Percentiles rank a stretch among this genome's conserved stretches.
These are phyloP conservation scores for Erigeron philadelphicus DNA, from an alignment of 140 eudicot species.

Conservation along the genomic window DNA sequence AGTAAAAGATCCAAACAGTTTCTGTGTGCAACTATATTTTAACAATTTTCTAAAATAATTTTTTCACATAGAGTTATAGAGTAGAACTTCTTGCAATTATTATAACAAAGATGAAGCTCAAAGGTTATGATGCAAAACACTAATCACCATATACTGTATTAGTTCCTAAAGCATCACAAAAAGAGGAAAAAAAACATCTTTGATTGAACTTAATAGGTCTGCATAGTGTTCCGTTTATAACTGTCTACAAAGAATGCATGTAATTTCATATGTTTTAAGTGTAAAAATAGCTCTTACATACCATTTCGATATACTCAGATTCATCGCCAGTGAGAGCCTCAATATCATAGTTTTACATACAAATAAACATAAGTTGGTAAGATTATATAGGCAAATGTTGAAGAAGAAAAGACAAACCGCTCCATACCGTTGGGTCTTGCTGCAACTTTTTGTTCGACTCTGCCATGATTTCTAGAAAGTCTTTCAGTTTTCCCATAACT, in stretches of 20 bases:
- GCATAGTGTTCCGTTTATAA: background rate
- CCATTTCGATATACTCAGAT: slow-evolving; percentile 78
- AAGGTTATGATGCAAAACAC: background rate
- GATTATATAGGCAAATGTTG: background rate
- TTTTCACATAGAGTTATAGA: background rate
- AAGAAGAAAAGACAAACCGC: background rate
- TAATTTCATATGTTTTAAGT: background rate
- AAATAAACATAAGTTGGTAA: background rate
- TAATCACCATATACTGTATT: slow-evolving; percentile 2
- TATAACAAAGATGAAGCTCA: background rate
- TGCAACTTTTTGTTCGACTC: slow-evolving; percentile 63
- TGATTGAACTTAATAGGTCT: no score
- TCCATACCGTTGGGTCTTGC: slow-evolving; percentile 51
- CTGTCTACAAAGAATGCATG: background rate
- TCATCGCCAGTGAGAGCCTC: slow-evolving; percentile 66
- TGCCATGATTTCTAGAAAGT: slow-evolving; percentile 62
- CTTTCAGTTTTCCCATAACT: slow-evolving; percentile 56
- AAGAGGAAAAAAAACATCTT: background rate
- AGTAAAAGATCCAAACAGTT: background rate
- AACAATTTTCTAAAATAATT: no score
- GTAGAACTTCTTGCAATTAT: background rate
- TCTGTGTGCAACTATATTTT: no score
- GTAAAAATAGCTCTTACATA: slow-evolving; percentile 2
- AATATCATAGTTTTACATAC: slow-evolving; percentile 54
- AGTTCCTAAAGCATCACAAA: background rate